Evolutionary conservation across 257 asterid species (phyloP), one percentile per base, ranked within the genome.

Genomic region (Capsicum rhomboideum): DNA sequence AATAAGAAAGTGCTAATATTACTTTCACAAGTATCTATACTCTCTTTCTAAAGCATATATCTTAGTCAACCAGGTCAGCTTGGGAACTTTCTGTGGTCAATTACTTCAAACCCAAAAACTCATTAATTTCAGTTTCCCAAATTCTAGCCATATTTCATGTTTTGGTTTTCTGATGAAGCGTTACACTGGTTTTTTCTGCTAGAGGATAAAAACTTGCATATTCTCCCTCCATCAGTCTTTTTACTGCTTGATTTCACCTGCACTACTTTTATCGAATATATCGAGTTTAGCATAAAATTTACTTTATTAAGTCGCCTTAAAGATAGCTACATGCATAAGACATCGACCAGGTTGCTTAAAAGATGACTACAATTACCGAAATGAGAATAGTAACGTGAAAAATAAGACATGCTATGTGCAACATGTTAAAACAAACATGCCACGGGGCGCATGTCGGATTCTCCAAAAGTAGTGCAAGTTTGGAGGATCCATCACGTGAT

Each of bases 61-160:
- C 23, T 77, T 77, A 77, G 82, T 77, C 63, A 77, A 77, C 81
- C 81, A 77, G 42, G 81, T 77, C 82, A 77, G 64, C 44, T 66
- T 50, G 82, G 46, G 82, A 77, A 50, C 10, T 77, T 49, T 28
- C 50, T 23, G 42, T 49, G 40, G 80, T 49, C 14, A 75, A 75
- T 75, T 26, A 28, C 61, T 75, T 77, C 81, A 21, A 18, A 8
- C 28, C 82, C 46, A 77, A 50, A 50, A 50, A 16, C 63, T 52
- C 58, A 26, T 49, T 23, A 50, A 17, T 77, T n/a, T 52, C 63
- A 50, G 40, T 9, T 29, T 75, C 80, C 82, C 82, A 77, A 68
- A 50, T 17, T 77, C 63, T 28, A 50, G 63, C 63, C 63, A 75
- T 49, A 31, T 40, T 40, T 28, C 82, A 28, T 77, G 61, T 23